Conservation (phyloP, 2,329 filamentous ascomycete species). For the Simplicillium sp. region DNA sequence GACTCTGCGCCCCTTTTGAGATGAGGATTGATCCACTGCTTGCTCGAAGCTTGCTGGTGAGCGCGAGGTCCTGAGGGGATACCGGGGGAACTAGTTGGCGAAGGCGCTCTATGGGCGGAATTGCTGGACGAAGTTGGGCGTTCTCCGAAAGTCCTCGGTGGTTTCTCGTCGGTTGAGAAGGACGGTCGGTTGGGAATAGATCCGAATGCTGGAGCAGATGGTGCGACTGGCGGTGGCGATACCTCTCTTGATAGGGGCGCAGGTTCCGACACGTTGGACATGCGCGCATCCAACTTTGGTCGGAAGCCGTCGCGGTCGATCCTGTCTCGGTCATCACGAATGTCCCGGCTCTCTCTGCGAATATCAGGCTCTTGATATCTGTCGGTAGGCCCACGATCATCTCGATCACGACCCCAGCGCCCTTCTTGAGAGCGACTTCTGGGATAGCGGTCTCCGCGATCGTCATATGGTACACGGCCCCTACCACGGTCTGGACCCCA, state of each 20-base stretch:
- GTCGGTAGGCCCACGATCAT: constrained; percentile 41
- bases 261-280: constrained; percentile 37
- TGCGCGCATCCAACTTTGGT: constrained; percentile 38
- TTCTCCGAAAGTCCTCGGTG: constrained; percentile 8
- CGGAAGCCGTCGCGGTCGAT: constrained; percentile 36
- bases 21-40: constrained; percentile 50
- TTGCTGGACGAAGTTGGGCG: constrained; percentile 7
- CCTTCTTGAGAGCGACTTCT: constrained; percentile 59
- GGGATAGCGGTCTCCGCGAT: constrained; percentile 50
- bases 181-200: constrained; percentile 39
- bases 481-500: constrained; percentile 38
- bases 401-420: constrained; percentile 45
- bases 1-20: constrained; percentile 42
- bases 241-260: constrained; percentile 38
- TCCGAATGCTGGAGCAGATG: constrained; percentile 49
- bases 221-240: constrained; percentile 47
- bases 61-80: constrained; percentile 46
- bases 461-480: constrained; percentile 50
- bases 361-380: constrained; percentile 28
- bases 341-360: constrained; percentile 35
- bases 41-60: constrained; percentile 43
- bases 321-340: constrained; percentile 37
- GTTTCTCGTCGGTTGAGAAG: constrained; percentile 21
- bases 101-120: constrained; percentile 27
- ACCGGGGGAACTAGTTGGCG: constrained; percentile 34